A percentile compares a stretch with the other conserved stretches of the same genome.
Evolutionary conservation across 2,329 filamentous ascomycete species (phyloP).

Genomic region (Alternaria longipes): DNA sequence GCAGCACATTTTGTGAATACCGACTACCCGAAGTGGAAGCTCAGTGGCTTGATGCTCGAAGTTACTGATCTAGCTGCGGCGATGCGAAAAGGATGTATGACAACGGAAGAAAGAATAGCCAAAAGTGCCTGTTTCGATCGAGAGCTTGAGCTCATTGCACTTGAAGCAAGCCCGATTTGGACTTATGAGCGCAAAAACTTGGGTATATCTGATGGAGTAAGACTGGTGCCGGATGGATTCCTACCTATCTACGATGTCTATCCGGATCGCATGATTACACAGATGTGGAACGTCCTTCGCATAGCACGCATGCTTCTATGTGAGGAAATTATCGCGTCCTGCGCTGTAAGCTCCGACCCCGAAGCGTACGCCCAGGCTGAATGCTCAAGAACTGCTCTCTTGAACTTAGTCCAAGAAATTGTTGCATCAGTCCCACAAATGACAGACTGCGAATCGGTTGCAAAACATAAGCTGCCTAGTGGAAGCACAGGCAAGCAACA

Average conservation of each 20-base stretch:
- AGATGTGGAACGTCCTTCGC: slow-evolving; percentile 46
- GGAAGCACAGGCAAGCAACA: slow-evolving; percentile 9
- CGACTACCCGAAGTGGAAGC: slow-evolving; percentile 43
- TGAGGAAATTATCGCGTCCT: slow-evolving; percentile 36
- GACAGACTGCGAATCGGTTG: slow-evolving; percentile 33
- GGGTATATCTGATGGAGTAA: background rate
- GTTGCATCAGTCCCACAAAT: slow-evolving; percentile 47
- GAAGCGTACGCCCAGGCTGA: background rate
- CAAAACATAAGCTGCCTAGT: slow-evolving; percentile 25
- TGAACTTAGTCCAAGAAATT: slow-evolving; percentile 39
- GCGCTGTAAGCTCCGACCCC: background rate
- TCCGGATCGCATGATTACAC: slow-evolving; percentile 37
- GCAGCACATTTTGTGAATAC: slow-evolving; percentile 32
- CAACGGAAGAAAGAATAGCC: slow-evolving; percentile 22
- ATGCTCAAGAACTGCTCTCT: slow-evolving; percentile 29
- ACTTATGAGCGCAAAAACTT: slow-evolving; percentile 21
- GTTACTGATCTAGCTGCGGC: slow-evolving; percentile 34
- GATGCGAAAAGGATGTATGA: slow-evolving; percentile 21
- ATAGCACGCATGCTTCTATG: slow-evolving; percentile 45
- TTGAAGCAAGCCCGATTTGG: slow-evolving; percentile 31
- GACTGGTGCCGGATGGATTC: slow-evolving; percentile 18
- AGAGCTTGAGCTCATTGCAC: slow-evolving; percentile 31
- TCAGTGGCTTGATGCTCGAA: slow-evolving; percentile 40
- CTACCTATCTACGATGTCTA: slow-evolving; percentile 40
- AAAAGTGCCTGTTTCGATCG: slow-evolving; percentile 35